phyloP scores from a whole-genome alignment of 2,329 filamentous ascomycete species.

The Sclerotinia sclerotiorum region DNA sequence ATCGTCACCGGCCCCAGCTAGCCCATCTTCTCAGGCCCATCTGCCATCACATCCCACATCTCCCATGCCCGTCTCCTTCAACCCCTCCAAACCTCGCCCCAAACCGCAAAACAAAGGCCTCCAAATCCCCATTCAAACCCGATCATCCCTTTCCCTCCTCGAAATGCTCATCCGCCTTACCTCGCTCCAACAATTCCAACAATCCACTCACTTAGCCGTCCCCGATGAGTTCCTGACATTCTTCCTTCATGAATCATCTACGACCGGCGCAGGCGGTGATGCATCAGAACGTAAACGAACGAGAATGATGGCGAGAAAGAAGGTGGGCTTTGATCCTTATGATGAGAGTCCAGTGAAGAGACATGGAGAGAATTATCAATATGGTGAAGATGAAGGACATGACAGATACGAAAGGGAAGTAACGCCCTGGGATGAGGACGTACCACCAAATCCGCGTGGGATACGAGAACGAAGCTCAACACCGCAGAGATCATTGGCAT shows the following conservation, averaged over 20 bases:
- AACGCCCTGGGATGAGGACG: constrained; percentile 30
- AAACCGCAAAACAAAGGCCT: constrained; percentile 28
- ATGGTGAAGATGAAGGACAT: constrained; percentile 35
- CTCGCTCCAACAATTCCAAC: constrained; percentile 72
- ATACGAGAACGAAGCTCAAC: constrained; percentile 14
- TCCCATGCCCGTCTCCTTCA: constrained; percentile 12
- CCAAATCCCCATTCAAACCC: constrained; percentile 51
- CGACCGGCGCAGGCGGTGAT: constrained; percentile 64
- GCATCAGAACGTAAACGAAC: constrained; percentile 59
- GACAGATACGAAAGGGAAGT: constrained; percentile 29
- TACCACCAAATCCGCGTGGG: constrained; percentile 8
- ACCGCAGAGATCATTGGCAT: background rate
- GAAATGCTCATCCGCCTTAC: constrained; percentile 72
- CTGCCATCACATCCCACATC: constrained; percentile 19
- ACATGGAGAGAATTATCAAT: constrained; percentile 61
- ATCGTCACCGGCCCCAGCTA: constrained; percentile 29
- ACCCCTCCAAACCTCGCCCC: constrained; percentile 29
- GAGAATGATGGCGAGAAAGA: constrained; percentile 57
- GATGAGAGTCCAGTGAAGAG: constrained; percentile 67
- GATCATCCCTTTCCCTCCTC: constrained; percentile 67
- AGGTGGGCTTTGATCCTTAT: constrained; percentile 71
- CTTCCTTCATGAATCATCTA: constrained; percentile 67
- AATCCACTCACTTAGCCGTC: constrained; percentile 69
- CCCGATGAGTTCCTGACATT: constrained; percentile 73
- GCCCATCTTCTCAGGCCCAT: constrained; percentile 26